phyloP scores from a whole-genome alignment of 192 early-diverging fungal species.

The Endogone sp. region DNA sequence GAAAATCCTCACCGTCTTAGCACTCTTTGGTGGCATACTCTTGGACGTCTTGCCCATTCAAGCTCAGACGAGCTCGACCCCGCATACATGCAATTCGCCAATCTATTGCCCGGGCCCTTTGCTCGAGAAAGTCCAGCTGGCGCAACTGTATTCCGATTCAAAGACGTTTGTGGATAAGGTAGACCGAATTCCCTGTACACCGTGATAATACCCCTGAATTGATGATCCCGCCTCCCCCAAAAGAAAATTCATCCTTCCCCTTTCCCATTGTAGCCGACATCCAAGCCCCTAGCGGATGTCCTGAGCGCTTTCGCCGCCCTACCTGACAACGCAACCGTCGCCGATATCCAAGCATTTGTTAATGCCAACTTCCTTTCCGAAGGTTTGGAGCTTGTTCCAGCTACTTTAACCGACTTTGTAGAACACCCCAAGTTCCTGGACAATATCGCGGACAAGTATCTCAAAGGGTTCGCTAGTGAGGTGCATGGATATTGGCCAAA shows the following conservation, averaged over 20 bases:
- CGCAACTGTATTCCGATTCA: conserved; percentile 57
- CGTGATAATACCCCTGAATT: not conserved
- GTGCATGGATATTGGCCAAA: conserved; percentile 58
- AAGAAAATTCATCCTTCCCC: conserved; percentile 1
- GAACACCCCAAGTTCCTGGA: conserved; percentile 36
- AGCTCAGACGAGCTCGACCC: no score
- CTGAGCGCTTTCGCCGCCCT: conserved; percentile 45
- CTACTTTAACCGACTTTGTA: conserved; percentile 23
- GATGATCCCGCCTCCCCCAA: no score
- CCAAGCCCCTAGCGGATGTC: conserved; percentile 47
- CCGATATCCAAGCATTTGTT: conserved; percentile 44
- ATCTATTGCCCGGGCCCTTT: conserved; percentile 69
- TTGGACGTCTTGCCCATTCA: no score
- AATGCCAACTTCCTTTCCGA: conserved; percentile 49
- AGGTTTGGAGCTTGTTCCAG: conserved; percentile 44
- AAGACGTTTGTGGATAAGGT: conserved; percentile 71
- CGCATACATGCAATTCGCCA: conserved; percentile 46
- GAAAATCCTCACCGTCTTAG: no score
- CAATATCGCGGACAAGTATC: conserved; percentile 35
- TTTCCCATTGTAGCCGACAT: conserved; percentile 42
- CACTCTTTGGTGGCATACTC: no score
- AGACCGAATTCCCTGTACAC: conserved; percentile 2
- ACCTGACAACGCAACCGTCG: conserved; percentile 29
- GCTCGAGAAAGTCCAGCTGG: conserved; percentile 57
- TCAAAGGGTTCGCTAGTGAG: conserved; percentile 38